These are phyloP conservation scores for Gloeophyllum trabeum DNA, from an alignment of 768 basidiomycete species.

Conservation along the genomic window DNA sequence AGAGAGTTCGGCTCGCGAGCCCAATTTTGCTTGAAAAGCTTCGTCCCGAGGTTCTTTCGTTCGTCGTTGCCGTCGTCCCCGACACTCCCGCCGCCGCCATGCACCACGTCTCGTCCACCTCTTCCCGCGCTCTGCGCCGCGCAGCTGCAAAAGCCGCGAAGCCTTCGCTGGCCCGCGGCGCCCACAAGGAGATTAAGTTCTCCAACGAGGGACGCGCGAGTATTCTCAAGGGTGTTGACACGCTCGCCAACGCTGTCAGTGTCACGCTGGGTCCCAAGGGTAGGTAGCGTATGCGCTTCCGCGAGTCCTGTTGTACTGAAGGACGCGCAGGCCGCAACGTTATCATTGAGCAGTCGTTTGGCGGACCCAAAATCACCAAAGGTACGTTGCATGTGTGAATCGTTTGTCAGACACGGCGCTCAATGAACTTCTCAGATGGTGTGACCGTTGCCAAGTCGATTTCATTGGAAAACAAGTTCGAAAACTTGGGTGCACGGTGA, in stretches of 20 bases:
- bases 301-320: conserved; percentile 7
- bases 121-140: conserved; percentile 58
- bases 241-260: conserved; percentile 92
- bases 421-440: no score
- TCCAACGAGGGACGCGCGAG: conserved; percentile 89
- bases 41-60: no score
- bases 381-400: conserved; percentile 32
- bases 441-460: conserved; percentile 97
- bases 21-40: no score
- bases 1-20: no score
- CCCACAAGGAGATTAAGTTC: conserved; percentile 96
- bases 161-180: conserved; percentile 51
- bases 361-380: conserved; percentile 93
- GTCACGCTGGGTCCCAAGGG: conserved; percentile 97
- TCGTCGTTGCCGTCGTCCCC: neutral
- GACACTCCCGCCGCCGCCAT: conserved; percentile 24
- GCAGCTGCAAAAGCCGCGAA: conserved; percentile 46
- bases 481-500: conserved; percentile 96
- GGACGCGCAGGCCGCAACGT: conserved; percentile 73
- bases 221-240: conserved; percentile 92
- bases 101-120: conserved; percentile 62
- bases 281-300: conserved; percentile 16
- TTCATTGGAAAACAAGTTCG: conserved; percentile 92
- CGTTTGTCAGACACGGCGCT: neutral
- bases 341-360: conserved; percentile 91